Conservation (phyloP, 805 yeast species). For the Hanseniaspora opuntiae region DNA sequence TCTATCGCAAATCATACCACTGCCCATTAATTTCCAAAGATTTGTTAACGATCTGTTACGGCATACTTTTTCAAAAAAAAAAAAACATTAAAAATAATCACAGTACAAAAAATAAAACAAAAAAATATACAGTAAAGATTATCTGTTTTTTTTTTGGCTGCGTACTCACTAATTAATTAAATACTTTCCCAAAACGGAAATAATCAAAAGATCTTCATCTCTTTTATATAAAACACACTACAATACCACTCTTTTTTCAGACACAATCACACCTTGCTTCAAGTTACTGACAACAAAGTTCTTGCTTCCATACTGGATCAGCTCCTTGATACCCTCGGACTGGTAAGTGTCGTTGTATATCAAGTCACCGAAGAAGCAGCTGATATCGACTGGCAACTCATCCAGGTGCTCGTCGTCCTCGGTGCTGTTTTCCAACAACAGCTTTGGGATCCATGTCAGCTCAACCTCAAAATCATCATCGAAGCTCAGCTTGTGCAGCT, state of each 20-base stretch:
- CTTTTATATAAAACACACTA: slow-evolving; percentile 10
- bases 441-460: slow-evolving; percentile 63
- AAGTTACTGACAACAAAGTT: slow-evolving; percentile 52
- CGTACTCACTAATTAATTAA: slow-evolving; percentile 4
- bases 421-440: slow-evolving; percentile 31
- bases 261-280: slow-evolving; percentile 55
- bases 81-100: too few relatives aligned
- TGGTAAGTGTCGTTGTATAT: slow-evolving; percentile 18
- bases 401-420: slow-evolving; percentile 25
- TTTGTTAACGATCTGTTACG: too few relatives aligned
- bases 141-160: too few relatives aligned
- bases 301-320: slow-evolving; percentile 52
- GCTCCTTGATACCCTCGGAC: slow-evolving; percentile 58
- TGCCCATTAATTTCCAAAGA: too few relatives aligned
- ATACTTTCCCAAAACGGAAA: slow-evolving; percentile 1
- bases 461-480: slow-evolving; percentile 51
- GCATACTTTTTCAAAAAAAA: too few relatives aligned
- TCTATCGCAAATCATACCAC: background rate
- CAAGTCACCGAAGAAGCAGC: slow-evolving; percentile 72
- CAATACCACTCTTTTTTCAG: slow-evolving; percentile 37
- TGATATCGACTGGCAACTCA: slow-evolving; percentile 42
- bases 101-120: too few relatives aligned
- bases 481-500: slow-evolving; percentile 41
- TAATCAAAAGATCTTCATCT: too few relatives aligned
- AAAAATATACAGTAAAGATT: too few relatives aligned